Conservation (phyloP, 2,329 filamentous ascomycete species). For the Zasmidium cellare region DNA sequence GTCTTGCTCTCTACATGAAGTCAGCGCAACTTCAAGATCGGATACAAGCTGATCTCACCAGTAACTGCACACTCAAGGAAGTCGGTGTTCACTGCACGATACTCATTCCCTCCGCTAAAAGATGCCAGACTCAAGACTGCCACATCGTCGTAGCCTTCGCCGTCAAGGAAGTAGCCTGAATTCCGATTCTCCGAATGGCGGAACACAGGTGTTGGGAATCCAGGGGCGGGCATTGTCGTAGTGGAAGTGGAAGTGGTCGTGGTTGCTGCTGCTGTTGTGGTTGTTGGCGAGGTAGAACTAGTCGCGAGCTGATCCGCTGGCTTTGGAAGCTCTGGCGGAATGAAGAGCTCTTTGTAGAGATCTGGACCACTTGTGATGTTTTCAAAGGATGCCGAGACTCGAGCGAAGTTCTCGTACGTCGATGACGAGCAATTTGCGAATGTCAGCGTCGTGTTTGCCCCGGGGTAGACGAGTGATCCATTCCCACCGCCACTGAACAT, state of each 20-base stretch:
- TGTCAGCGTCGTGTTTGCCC: conserved; percentile 43
- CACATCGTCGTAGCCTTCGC: conserved; percentile 46
- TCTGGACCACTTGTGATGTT: conserved; percentile 44
- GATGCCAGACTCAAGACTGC: conserved; percentile 49
- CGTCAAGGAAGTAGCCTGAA: conserved; percentile 48
- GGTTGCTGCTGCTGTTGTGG: conserved; percentile 15
- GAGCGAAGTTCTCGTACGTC: conserved; percentile 46
- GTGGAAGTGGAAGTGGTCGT: conserved; percentile 11
- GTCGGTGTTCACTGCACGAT: conserved; percentile 42
- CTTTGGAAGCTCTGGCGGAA: conserved; percentile 18
- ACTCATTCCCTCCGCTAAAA: too few relatives aligned
- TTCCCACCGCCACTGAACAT: conserved; percentile 47
- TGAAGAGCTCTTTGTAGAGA: conserved; percentile 41
- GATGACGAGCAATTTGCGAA: conserved; percentile 48
- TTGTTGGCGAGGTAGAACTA: conserved; percentile 4
- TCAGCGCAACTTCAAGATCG: not conserved
- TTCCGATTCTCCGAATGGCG: conserved; percentile 44
- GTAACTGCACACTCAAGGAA: conserved; percentile 46
- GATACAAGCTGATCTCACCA: not conserved
- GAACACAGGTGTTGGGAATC: conserved; percentile 45
- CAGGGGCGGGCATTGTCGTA: conserved; percentile 37
- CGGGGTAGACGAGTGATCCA: conserved; percentile 46
- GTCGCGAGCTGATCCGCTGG: conserved; percentile 25
- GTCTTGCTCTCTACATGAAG: conserved; percentile 49
- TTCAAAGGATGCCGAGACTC: conserved; percentile 42